Evolutionary conservation across 23 red algal species (phyloP).

Genomic region (Gracilaria domingensis): DNA sequence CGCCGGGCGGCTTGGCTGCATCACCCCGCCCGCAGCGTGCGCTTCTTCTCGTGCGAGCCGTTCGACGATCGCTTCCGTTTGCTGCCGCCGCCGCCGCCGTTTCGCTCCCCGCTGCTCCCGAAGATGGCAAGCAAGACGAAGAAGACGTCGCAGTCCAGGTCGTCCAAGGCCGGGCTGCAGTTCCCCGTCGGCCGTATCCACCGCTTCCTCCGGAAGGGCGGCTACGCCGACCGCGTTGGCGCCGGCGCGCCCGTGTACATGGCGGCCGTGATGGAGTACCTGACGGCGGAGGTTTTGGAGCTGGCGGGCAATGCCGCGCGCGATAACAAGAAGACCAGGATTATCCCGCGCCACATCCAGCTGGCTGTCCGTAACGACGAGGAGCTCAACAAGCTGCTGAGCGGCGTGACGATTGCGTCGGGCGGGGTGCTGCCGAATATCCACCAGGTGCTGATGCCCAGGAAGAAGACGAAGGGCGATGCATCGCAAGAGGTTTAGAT

Average conservation of each 20-base stretch:
- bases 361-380: conserved; percentile 99
- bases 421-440: conserved; percentile 98
- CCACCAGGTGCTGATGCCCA: conserved; percentile 91
- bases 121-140: conserved; percentile 47
- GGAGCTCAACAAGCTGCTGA: conserved; percentile 98
- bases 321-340: conserved; percentile 99
- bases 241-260: conserved; percentile 99
- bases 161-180: conserved; percentile 98
- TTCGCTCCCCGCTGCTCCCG: background rate
- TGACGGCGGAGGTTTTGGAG: conserved; percentile 99
- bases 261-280: conserved; percentile 98
- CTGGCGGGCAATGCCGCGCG: conserved; percentile 98
- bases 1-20: too few species aligned
- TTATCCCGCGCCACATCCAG: conserved; percentile 99
- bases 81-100: background rate
- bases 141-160: conserved; percentile 84
- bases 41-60: too few species aligned
- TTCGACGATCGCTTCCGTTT: too few species aligned
- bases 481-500: conserved; percentile 78
- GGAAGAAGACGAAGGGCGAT: conserved; percentile 90
- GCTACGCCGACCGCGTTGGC: conserved; percentile 97
- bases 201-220: conserved; percentile 91
- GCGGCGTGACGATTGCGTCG: conserved; percentile 95
- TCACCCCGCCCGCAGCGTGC: too few species aligned
- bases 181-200: conserved; percentile 99